phyloP scores from a whole-genome alignment of 2,329 filamentous ascomycete genomes.

The Exophiala mesophila region DNA sequence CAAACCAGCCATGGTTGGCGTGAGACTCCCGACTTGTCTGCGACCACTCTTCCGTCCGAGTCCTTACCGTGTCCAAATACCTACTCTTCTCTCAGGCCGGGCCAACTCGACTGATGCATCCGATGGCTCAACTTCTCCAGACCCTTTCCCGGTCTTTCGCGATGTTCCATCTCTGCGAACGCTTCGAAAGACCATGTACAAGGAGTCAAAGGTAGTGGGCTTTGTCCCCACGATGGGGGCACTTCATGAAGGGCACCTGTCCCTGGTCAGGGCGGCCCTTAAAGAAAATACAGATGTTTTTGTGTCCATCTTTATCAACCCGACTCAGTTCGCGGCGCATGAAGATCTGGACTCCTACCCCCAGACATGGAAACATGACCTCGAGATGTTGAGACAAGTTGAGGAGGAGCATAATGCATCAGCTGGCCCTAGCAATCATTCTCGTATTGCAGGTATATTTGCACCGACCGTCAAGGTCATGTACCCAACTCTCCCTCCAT shows the following conservation, averaged over 20 bases:
- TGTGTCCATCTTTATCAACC: conserved; percentile 92
- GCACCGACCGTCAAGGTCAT: conserved; percentile 76
- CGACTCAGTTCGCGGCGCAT: conserved; percentile 84
- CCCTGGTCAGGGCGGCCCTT: conserved; percentile 78
- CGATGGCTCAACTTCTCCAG: too few species aligned
- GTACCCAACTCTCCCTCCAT: conserved; percentile 76
- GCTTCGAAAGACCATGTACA: conserved; percentile 62
- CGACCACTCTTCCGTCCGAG: too few species aligned
- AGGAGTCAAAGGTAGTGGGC: conserved; percentile 67
- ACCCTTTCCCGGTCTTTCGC: conserved; percentile 64
- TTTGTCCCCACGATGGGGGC: conserved; percentile 98
- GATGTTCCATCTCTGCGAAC: conserved; percentile 66
- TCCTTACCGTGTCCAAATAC: too few species aligned
- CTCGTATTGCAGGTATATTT: conserved; percentile 69
- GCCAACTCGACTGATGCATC: too few species aligned
- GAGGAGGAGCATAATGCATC: conserved; percentile 17
- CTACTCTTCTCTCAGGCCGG: too few species aligned
- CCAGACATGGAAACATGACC: conserved; percentile 78
- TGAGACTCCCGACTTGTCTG: conserved; percentile 1
- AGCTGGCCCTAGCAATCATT: conserved; percentile 52
- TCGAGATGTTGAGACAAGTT: conserved; percentile 60
- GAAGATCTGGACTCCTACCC: conserved; percentile 90
- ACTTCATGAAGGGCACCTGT: conserved; percentile 85
- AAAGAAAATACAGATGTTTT: conserved; percentile 80
- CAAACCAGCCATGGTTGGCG: conserved; percentile 8